Percentiles rank a stretch among this genome's conserved stretches.
phyloP scores from a whole-genome alignment of 2,329 filamentous ascomycete species.

The Alternaria alternata region DNA sequence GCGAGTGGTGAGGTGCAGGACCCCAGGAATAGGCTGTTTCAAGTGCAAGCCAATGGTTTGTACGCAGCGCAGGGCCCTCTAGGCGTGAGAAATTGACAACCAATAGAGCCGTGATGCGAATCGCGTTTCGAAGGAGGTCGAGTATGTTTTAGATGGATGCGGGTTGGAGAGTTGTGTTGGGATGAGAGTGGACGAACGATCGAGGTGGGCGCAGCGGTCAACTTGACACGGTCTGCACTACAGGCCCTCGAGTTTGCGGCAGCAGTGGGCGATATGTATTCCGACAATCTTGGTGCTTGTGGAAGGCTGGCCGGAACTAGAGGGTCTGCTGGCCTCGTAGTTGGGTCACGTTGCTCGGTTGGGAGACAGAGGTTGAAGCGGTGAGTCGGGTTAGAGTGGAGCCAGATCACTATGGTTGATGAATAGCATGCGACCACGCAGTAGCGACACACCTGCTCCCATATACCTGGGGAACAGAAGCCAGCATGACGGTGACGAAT shows the following conservation, averaged over 20 bases:
- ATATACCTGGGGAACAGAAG: constrained; percentile 63
- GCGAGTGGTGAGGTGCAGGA: constrained; percentile 38
- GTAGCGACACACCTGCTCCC: constrained; percentile 62
- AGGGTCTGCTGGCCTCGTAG: constrained; percentile 32
- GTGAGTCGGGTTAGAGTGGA: constrained; percentile 39
- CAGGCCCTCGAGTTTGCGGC: constrained; percentile 17
- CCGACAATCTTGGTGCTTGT: constrained; percentile 11
- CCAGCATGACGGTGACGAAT: constrained; percentile 41
- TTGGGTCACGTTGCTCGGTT: constrained; percentile 36
- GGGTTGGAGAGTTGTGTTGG: constrained; percentile 14
- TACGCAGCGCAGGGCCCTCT: constrained; percentile 29
- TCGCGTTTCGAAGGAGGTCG: constrained; percentile 43
- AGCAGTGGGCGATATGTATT: constrained; percentile 33
- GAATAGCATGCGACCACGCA: constrained; percentile 47
- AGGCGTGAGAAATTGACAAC: constrained; percentile 40
- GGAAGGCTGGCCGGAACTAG: constrained; percentile 25
- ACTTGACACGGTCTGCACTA: constrained; percentile 16
- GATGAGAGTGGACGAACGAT: constrained; percentile 6
- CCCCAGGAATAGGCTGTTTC: constrained; percentile 49
- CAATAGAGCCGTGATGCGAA: constrained; percentile 38
- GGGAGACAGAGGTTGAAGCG: constrained; percentile 39
- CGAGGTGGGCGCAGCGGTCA: constrained; percentile 15
- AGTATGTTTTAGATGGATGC: constrained; percentile 43
- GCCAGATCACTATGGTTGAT: constrained; percentile 28
- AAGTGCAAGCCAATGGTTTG: constrained; percentile 44